A percentile compares a stretch with the other conserved stretches of the same genome.
Evolutionary conservation across 768 basidiomycete genomes (phyloP).

Genomic region (Phylloporus sp.): DNA sequence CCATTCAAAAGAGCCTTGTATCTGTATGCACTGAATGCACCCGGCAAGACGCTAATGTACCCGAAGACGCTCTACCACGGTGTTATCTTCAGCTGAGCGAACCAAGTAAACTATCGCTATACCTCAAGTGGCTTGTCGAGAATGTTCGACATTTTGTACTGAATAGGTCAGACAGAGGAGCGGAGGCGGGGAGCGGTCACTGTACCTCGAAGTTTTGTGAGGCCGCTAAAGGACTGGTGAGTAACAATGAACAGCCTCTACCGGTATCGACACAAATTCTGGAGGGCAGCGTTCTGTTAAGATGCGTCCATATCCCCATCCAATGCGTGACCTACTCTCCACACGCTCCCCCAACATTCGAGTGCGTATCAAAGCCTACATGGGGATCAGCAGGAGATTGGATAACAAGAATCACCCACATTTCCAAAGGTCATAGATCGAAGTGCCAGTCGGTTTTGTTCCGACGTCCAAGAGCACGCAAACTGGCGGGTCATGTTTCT

Average conservation of each 20-base stretch:
- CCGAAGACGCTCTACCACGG: constrained; percentile 65
- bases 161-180: background rate
- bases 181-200: background rate
- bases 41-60: constrained; percentile 84
- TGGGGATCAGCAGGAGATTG: constrained; percentile 3
- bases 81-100: background rate
- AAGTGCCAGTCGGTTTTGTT: constrained; percentile 90
- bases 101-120: constrained; percentile 19
- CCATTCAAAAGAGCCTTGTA: constrained; percentile 87
- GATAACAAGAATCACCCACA: constrained; percentile 34
- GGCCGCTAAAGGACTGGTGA: constrained; percentile 76
- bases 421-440: constrained; percentile 97
- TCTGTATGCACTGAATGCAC: constrained; percentile 88
- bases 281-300: background rate
- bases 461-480: constrained; percentile 93
- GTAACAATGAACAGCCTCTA: constrained; percentile 61
- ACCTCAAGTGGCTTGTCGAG: constrained; percentile 94
- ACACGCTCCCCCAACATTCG: constrained; percentile 89
- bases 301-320: background rate
- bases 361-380: constrained; percentile 69
- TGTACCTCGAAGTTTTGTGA: constrained; percentile 90
- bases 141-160: constrained; percentile 96
- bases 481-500: constrained; percentile 38
- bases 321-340: constrained; percentile 60
- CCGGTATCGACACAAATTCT: constrained; percentile 84